phyloP scores from a whole-genome alignment of 768 basidiomycete species.

The Suillus fuscotomentosus region DNA sequence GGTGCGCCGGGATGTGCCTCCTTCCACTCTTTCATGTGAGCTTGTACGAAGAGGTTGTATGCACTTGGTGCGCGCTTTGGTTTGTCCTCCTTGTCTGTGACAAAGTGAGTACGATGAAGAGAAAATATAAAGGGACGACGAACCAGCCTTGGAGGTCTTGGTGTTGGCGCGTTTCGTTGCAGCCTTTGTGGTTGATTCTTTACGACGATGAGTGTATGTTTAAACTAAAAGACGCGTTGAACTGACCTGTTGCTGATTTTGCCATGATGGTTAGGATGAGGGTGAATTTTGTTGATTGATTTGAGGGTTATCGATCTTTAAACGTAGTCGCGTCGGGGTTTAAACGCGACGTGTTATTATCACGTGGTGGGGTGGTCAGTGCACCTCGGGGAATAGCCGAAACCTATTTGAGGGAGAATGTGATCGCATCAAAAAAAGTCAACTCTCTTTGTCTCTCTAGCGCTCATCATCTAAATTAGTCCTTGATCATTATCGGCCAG shows the following conservation, averaged over 20 bases:
- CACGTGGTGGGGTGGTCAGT: conserved; percentile 27
- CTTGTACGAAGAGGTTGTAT: conserved; percentile 58
- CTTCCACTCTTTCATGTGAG: conserved; percentile 57
- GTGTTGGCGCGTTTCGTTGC: conserved; percentile 55
- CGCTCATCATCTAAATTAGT: neutral
- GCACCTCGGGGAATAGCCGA: conserved; percentile 18
- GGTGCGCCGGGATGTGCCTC: conserved; percentile 45
- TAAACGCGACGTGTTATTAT: conserved; percentile 14
- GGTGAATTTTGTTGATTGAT: conserved; percentile 4
- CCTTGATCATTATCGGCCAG: neutral
- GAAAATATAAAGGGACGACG: conserved; percentile 12
- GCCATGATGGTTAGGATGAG: conserved; percentile 39
- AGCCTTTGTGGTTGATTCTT: conserved; percentile 53
- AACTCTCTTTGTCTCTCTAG: neutral
- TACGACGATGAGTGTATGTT: conserved; percentile 6
- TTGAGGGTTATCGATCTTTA: conserved; percentile 7
- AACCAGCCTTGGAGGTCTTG: conserved; percentile 40
- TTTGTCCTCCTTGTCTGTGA: conserved; percentile 41
- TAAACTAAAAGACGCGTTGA: neutral
- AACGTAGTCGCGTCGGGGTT: conserved; percentile 24
- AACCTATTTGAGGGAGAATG: conserved; percentile 17
- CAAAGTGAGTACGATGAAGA: conserved; percentile 2
- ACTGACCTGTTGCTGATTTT: conserved; percentile 48
- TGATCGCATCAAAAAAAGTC: neutral
- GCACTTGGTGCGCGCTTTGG: conserved; percentile 57